Conservation (phyloP, 352 stramenopile species). For the Elongisporangium prolatum region DNA sequence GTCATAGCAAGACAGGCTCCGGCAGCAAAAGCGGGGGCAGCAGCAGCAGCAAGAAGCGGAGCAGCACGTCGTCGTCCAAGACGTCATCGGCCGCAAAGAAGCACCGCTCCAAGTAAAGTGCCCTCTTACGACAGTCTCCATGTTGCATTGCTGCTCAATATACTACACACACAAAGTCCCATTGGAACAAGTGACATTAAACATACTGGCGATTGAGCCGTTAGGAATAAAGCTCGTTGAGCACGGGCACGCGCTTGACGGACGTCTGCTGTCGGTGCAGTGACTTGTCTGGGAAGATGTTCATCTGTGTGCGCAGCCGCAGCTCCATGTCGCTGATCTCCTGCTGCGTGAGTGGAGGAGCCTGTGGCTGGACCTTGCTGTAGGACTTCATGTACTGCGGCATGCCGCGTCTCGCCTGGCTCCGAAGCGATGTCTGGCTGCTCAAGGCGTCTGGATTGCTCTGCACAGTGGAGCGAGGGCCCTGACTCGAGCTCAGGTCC, state of each 20-base stretch:
- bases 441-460: not conserved
- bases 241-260: not conserved
- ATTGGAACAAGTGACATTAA: not conserved
- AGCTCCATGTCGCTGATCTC: not conserved
- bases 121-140: constrained; percentile 1
- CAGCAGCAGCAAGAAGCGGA: constrained; percentile 67
- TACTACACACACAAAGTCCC: not conserved
- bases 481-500: not conserved
- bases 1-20: constrained; percentile 49
- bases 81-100: constrained; percentile 60
- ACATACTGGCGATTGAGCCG: not conserved
- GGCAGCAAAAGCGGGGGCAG: constrained; percentile 33
- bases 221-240: not conserved
- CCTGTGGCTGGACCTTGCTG: not conserved
- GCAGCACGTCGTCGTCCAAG: constrained; percentile 40
- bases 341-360: not conserved
- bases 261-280: not conserved
- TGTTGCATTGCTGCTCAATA: not conserved
- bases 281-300: not conserved
- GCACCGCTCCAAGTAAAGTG: constrained; percentile 55
- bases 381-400: not conserved
- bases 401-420: not conserved
- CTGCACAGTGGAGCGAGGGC: not conserved
- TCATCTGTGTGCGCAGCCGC: not conserved
- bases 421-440: not conserved